These are phyloP conservation scores for Tylopilus plumbeoviolaceoides DNA, from an alignment of 768 basidiomycete genomes.

Conservation along the genomic window DNA sequence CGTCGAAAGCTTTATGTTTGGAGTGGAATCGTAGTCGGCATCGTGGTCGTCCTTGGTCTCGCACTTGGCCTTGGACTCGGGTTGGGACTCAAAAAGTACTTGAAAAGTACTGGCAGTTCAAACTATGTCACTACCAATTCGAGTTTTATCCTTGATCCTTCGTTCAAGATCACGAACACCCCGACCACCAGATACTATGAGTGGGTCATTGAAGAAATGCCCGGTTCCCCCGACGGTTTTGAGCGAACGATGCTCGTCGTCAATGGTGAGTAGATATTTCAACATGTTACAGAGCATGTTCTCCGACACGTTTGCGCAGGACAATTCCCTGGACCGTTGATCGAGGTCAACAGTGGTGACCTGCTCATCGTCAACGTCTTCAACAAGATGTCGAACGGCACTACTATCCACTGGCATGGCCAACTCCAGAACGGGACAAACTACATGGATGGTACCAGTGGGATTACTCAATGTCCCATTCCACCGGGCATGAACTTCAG, in stretches of 20 bases:
- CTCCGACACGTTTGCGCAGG: conserved; percentile 16
- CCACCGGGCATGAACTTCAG: conserved; percentile 43
- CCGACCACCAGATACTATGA: conserved; percentile 40
- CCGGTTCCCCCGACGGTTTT: conserved; percentile 40
- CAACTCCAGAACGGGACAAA: conserved; percentile 43
- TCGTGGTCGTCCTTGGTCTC: conserved; percentile 18
- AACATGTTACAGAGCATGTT: neutral
- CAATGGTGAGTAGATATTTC: conserved; percentile 32
- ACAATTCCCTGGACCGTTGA: conserved; percentile 33
- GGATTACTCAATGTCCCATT: conserved; percentile 50
- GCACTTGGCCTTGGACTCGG: conserved; percentile 28
- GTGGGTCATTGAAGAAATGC: conserved; percentile 39
- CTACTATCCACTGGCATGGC: conserved; percentile 34
- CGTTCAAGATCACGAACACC: conserved; percentile 24
- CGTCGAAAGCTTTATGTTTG: conserved; percentile 19
- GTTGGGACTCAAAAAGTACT: conserved; percentile 25
- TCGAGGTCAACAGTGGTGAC: conserved; percentile 35
- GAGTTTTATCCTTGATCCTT: conserved; percentile 27
- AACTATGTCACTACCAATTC: conserved; percentile 23
- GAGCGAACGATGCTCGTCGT: conserved; percentile 43
- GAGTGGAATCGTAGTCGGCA: conserved; percentile 6
- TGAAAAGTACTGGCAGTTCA: conserved; percentile 10
- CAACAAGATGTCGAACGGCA: conserved; percentile 30
- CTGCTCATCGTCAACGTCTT: conserved; percentile 33
- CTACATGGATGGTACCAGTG: conserved; percentile 45